phyloP scores from a whole-genome alignment of 2,329 filamentous ascomycete genomes.

The Berkeleyomyces rouxiae region DNA sequence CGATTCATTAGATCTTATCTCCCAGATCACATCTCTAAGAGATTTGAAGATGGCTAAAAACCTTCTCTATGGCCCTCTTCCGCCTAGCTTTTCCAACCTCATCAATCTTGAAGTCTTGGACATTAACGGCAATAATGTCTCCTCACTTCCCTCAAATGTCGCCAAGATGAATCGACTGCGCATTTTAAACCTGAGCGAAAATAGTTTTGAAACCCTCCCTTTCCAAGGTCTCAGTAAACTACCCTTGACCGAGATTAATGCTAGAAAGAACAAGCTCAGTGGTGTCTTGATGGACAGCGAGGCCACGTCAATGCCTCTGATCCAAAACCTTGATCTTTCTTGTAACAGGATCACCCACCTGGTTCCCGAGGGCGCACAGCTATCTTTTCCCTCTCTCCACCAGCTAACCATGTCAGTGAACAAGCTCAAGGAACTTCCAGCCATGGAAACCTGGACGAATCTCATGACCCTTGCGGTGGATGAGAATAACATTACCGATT shows the following conservation, averaged over 20 bases:
- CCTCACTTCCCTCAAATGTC: constrained; percentile 49
- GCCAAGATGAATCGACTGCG: constrained; percentile 52
- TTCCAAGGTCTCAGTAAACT: constrained; percentile 51
- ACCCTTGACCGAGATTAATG: constrained; percentile 56
- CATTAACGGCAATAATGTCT: constrained; percentile 63
- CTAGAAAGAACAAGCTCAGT: constrained; percentile 61
- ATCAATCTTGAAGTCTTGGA: constrained; percentile 63
- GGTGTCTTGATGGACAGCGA: constrained; percentile 53
- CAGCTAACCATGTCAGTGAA: constrained; percentile 69
- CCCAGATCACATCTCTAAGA: constrained; percentile 53
- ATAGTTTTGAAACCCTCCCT: constrained; percentile 54
- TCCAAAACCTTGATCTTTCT: constrained; percentile 65
- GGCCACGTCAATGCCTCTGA: constrained; percentile 38
- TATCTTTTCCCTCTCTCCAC: constrained; percentile 56
- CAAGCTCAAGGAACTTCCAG: constrained; percentile 54
- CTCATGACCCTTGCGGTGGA: constrained; percentile 60
- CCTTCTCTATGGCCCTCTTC: constrained; percentile 49
- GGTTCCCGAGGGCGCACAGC: constrained; percentile 24
- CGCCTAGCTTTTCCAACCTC: constrained; percentile 45
- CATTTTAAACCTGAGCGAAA: constrained; percentile 64
- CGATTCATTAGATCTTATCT: constrained; percentile 53
- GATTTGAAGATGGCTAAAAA: constrained; percentile 76
- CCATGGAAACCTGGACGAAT: constrained; percentile 55
- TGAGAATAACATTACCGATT: constrained; percentile 58
- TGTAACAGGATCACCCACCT: constrained; percentile 53